Evolutionary conservation across 2,329 filamentous ascomycete genomes (phyloP).

Genomic region (Penicillium sp.): DNA sequence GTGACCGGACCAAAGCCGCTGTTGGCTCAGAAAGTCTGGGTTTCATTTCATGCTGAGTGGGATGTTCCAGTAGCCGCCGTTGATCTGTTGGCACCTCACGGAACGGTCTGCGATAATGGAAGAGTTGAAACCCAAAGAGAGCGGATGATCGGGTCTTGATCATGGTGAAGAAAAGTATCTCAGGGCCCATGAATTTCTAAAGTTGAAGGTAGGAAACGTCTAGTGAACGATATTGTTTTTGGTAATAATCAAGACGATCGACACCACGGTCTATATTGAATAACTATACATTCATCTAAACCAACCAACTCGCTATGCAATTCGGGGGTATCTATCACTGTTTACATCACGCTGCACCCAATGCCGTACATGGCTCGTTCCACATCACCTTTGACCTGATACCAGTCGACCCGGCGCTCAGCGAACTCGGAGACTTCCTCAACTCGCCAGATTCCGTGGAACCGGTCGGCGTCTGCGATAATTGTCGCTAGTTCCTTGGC

Average conservation of each 20-base stretch:
- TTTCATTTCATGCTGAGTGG: slow-evolving; percentile 17
- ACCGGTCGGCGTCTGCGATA: slow-evolving; percentile 87
- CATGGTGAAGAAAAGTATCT: not conserved
- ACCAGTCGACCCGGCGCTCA: slow-evolving; percentile 93
- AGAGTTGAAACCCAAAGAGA: not conserved
- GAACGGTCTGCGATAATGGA: slow-evolving; percentile 1
- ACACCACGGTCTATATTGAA: slow-evolving; percentile 7
- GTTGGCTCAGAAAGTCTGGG: slow-evolving; percentile 16
- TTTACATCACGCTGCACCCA: slow-evolving; percentile 82
- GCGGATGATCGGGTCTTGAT: not conserved
- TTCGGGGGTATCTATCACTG: slow-evolving; percentile 20
- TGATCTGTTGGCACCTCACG: slow-evolving; percentile 16
- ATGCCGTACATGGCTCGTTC: slow-evolving; percentile 97
- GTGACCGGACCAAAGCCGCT: slow-evolving; percentile 1
- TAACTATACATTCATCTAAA: not conserved
- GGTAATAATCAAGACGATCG: not conserved
- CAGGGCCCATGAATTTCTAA: not conserved
- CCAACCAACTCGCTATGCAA: slow-evolving; percentile 17
- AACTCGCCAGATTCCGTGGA: slow-evolving; percentile 87
- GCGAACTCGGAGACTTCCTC: slow-evolving; percentile 99
- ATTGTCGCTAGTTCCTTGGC: slow-evolving; percentile 94
- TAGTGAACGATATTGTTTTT: not conserved
- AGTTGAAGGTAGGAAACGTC: not conserved
- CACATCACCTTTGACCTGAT: slow-evolving; percentile 80
- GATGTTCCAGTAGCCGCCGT: slow-evolving; percentile 26